Evolutionary conservation across 2,329 filamentous ascomycete genomes (phyloP), one percentile per base, ranked within the genome.

Genomic region (Cladophialophora bantiana): DNA sequence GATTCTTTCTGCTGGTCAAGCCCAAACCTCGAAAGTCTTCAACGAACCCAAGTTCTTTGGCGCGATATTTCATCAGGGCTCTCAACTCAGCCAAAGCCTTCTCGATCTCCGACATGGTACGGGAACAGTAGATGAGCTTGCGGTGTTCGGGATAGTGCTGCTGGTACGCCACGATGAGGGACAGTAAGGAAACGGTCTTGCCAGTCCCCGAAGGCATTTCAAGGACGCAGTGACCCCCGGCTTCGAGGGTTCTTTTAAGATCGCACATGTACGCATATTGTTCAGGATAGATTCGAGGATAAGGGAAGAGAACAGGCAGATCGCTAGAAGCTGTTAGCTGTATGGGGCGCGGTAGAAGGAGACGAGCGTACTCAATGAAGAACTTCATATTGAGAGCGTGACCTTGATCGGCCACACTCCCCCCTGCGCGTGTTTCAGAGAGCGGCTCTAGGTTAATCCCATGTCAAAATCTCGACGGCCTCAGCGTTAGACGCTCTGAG

Each of bases 31-130:
- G 87, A 73, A 99, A 99, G 18, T 99, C 94, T 78, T 99, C 95
- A 70, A 90, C 90, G 66, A 90, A 85, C 0, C 95, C 95, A n/a
- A 99, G 86, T 78, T 97, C 88, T 70, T 97, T 87, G 5, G 92
- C 83, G 15, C 95, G 90, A 76, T 97, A 98, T 76, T 96, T 96
- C 94, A 99, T 99, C 61, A 99, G 81, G 31, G 89, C 89, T 77
- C 95, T 93, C 73, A 99, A 78, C 79, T 99, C 95, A 9, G 92
- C 92, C 60, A 99, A 81, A 0, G 96, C 95, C 81, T 99, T 99
- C 78, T 99, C 95, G 75, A 99, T 99, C 82, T 99, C 95, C 42
- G 95, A 99, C 94, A 99, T 99, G 64, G 95, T 99, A 82, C 95
- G 93, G 70, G 95, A 99, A 83, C 95, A 99, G 80, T 99, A 99